Base-by-base conservation (phyloP, 495 filamentous ascomycete genomes). In the Xylaria acuta region DNA sequence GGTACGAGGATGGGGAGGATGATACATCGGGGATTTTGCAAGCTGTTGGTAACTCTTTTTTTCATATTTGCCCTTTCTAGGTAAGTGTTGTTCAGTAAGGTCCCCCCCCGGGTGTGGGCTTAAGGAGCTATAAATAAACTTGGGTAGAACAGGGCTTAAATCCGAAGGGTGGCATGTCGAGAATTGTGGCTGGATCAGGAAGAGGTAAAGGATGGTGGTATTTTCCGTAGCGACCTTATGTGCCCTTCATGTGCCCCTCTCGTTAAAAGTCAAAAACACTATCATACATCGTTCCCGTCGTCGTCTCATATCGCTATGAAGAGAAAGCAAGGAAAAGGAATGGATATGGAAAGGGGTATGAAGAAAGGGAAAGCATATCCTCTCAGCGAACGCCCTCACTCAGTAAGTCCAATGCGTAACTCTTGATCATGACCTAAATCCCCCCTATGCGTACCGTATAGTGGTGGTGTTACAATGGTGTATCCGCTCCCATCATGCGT, bases 271-370 rank as follows among this genome's bases (percentile, higher is more conserved):
- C n/a, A 14, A 69, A 60, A 58, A 45, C 18, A 56, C 53, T 66
- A 59, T 72, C 62, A 67, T 67, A 72, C 70, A 72, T 72, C 70
- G 43, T 72, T 59, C 53, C 30, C 40, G 49, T 72, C 70, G 34
- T 72, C 49, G 8, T 72, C 69, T 67, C 70, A 45, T 72, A 14
- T 51, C 53, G 45, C 63, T 22, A 66, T 18, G 58, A 34, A 67
- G 27, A 45, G 11, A 41, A 62, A 49, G 27, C 70, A 63, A 64
- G 30, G 20, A 71, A 25, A 64, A 51, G 54, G 16, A 69, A 47
- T 32, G 64, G 30, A 59, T 53, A 45, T 20, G 20, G 60, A 38
- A 59, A 45, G 60, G 49, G 40, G 54, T 63, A 62, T 67, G 20
- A 8, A 62, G 34, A 74, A 70, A 59, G 53, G 47, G 49, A 43